Conservation (phyloP, 164 flowering plant genomes). For the Cinnamomum chago region DNA sequence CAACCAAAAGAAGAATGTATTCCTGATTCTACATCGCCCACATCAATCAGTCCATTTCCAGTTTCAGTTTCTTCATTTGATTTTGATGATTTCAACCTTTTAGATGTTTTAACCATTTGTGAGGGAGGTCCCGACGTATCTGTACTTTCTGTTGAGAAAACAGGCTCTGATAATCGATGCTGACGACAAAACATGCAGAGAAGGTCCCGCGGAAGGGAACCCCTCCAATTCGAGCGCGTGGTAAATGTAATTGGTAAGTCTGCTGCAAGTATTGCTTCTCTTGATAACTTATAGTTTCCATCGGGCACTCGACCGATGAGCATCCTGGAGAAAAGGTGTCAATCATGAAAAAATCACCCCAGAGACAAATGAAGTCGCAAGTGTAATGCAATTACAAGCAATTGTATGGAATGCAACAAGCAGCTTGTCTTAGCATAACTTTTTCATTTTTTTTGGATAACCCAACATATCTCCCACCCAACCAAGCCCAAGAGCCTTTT, state of each 20-base stretch:
- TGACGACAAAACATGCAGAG: conserved; percentile 76
- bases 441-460: too few relatives aligned
- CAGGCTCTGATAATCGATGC: conserved; percentile 78
- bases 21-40: conserved; percentile 17
- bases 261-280: conserved; percentile 73
- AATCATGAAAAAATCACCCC: background rate
- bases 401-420: background rate
- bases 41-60: conserved; percentile 17
- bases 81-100: conserved; percentile 31
- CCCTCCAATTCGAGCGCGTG: conserved; percentile 88
- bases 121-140: conserved; percentile 23
- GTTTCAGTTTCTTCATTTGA: conserved; percentile 17
- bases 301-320: conserved; percentile 59
- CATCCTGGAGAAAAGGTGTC: conserved; percentile 46
- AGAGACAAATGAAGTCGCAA: background rate
- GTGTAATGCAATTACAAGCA: background rate
- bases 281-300: conserved; percentile 78
- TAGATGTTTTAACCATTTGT: conserved; percentile 24
- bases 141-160: conserved; percentile 31
- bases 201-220: conserved; percentile 75
- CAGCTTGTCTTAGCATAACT: too few relatives aligned
- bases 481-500: too few relatives aligned
- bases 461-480: too few relatives aligned
- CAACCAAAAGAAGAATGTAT: conserved; percentile 40
- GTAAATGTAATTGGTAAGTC: conserved; percentile 69